phyloP scores from a whole-genome alignment of 768 basidiomycete species.

The Xerocomus potaroensis region DNA sequence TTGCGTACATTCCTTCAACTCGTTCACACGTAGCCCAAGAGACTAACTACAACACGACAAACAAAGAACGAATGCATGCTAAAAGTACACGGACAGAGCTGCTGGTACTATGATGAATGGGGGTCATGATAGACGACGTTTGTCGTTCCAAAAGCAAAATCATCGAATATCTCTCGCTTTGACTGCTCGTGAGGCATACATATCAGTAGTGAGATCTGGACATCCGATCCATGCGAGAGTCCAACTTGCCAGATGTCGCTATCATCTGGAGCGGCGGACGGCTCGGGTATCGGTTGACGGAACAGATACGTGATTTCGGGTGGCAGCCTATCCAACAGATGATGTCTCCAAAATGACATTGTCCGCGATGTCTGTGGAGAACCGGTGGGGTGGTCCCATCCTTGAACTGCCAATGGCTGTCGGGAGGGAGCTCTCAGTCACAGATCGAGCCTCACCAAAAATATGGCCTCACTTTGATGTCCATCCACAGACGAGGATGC shows the following conservation, averaged over 20 bases:
- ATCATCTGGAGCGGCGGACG: background rate
- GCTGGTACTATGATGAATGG: slow-evolving; percentile 8
- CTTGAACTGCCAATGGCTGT: slow-evolving; percentile 25
- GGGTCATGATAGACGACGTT: slow-evolving; percentile 12
- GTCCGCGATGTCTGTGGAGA: slow-evolving; percentile 6
- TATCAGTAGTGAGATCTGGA: slow-evolving; percentile 28
- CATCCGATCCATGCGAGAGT: slow-evolving; percentile 16
- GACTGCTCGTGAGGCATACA: slow-evolving; percentile 23
- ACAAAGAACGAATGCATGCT: slow-evolving; percentile 11
- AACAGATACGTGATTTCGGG: slow-evolving; percentile 30
- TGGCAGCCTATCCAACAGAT: slow-evolving; percentile 13
- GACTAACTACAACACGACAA: no score
- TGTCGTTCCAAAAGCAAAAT: slow-evolving; percentile 28
- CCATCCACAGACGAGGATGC: slow-evolving; percentile 8
- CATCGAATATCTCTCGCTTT: slow-evolving; percentile 9
- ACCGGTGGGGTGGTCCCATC: background rate
- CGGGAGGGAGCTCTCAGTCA: background rate
- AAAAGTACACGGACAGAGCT: slow-evolving; percentile 1
- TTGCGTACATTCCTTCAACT: no score
- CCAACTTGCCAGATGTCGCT: background rate
- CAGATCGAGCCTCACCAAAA: slow-evolving; percentile 17
- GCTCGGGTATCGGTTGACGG: slow-evolving; percentile 11
- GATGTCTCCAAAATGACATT: slow-evolving; percentile 21
- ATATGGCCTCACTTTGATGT: slow-evolving; percentile 19
- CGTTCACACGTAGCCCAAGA: no score